A percentile compares a stretch with the other conserved stretches of the same genome.
Conservation (phyloP, 2,329 filamentous ascomycete genomes). For the Hypoxylon sp. region DNA sequence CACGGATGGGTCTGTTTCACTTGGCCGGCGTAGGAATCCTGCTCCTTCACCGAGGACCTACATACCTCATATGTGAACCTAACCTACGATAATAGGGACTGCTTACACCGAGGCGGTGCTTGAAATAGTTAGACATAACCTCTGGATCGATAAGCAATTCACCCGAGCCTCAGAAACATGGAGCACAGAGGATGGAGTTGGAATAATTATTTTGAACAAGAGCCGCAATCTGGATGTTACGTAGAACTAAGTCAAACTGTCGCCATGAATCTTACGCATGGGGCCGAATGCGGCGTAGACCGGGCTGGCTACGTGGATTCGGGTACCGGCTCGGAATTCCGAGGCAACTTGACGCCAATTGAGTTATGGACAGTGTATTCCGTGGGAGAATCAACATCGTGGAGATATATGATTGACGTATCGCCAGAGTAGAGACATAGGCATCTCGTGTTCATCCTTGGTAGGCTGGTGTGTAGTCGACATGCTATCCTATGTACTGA, state of each 20-base stretch:
- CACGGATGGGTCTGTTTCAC: neutral
- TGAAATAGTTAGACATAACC: neutral
- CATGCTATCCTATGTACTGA: neutral
- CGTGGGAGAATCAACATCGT: neutral
- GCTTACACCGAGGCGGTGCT: constrained; percentile 1
- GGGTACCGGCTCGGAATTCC: neutral
- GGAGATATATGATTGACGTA: neutral
- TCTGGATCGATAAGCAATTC: neutral
- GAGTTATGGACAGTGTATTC: neutral
- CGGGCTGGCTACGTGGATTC: neutral
- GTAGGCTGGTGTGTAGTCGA: neutral
- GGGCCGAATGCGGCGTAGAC: neutral
- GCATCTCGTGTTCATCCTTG: neutral
- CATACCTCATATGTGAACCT: no score
- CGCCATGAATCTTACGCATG: neutral
- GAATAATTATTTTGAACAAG: neutral
- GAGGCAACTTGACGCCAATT: neutral
- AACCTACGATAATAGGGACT: neutral
- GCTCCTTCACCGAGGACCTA: constrained; percentile 26
- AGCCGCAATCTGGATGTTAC: neutral
- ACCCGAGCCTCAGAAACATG: no score
- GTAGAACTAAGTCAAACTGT: neutral
- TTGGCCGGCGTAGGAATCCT: constrained; percentile 3
- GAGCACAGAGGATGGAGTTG: neutral
- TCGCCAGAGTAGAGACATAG: neutral